A percentile compares a stretch with the other conserved stretches of the same genome.
phyloP scores from a whole-genome alignment of 805 yeast species.

The Candida vartiovaarae region DNA sequence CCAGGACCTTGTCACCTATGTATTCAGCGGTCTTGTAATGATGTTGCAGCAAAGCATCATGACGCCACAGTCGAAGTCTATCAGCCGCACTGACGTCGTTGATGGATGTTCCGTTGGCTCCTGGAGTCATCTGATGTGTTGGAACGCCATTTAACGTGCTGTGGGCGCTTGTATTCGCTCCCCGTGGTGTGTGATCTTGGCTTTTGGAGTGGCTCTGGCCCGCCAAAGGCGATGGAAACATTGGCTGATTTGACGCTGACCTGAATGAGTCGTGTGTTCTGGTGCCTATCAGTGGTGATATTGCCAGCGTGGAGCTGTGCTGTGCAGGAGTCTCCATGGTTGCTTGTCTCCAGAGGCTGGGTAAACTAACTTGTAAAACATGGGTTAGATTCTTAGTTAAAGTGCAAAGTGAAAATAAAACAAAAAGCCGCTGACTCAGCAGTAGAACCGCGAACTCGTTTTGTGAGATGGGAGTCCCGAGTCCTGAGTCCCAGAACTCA shows the following conservation, averaged over 20 bases:
- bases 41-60: constrained; percentile 88
- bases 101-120: background rate
- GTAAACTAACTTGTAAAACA: too few relatives aligned
- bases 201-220: too few relatives aligned
- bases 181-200: constrained; percentile 9
- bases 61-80: constrained; percentile 82
- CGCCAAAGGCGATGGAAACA: constrained; percentile 30
- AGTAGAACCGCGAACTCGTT: background rate
- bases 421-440: too few relatives aligned
- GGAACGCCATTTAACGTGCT: background rate
- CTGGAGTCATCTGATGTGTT: background rate
- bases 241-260: constrained; percentile 42
- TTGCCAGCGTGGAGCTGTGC: constrained; percentile 65
- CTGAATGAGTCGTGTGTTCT: constrained; percentile 31
- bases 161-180: background rate
- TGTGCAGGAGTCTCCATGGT: constrained; percentile 38
- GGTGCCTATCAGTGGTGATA: constrained; percentile 52
- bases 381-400: too few relatives aligned
- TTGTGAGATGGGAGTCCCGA: too few relatives aligned
- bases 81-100: constrained; percentile 61
- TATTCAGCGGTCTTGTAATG: constrained; percentile 85
- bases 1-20: constrained; percentile 83
- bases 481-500: too few relatives aligned
- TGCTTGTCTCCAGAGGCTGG: too few relatives aligned
- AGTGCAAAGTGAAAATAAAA: too few relatives aligned